These are phyloP conservation scores for Brettanomyces anomalus DNA, from an alignment of 805 yeast species.

Conservation along the genomic window DNA sequence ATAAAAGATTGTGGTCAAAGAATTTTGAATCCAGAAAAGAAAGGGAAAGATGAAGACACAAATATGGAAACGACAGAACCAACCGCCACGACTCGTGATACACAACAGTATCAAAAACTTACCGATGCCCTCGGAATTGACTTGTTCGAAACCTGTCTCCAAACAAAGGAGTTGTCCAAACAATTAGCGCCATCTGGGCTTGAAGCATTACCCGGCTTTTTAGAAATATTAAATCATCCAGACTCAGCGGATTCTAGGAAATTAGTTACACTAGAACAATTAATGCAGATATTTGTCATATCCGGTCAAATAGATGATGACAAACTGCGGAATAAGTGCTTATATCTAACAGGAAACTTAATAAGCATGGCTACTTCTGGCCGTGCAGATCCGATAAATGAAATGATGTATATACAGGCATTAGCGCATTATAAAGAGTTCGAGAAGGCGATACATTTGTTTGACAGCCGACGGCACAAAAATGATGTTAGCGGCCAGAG, in stretches of 20 bases:
- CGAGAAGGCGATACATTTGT: constrained; percentile 30
- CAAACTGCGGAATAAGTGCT: constrained; percentile 24
- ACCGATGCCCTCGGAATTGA: not conserved
- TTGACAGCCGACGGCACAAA: constrained; percentile 26
- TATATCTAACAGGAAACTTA: constrained; percentile 33
- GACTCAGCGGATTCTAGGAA: constrained; percentile 11
- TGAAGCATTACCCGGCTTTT: constrained; percentile 17
- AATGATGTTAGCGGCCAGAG: constrained; percentile 28
- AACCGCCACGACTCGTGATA: not conserved
- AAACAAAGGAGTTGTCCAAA: constrained; percentile 11
- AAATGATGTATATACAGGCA: constrained; percentile 39
- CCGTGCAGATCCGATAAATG: constrained; percentile 38
- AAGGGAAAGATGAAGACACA: constrained; percentile 1
- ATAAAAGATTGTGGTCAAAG: constrained; percentile 16
- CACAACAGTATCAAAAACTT: constrained; percentile 4
- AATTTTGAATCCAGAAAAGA: constrained; percentile 8
- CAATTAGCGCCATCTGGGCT: constrained; percentile 14
- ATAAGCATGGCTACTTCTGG: constrained; percentile 34
- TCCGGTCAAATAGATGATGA: constrained; percentile 30
- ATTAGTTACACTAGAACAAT: constrained; percentile 26
- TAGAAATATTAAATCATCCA: constrained; percentile 12
- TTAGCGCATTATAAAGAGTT: constrained; percentile 27
- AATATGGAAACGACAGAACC: constrained; percentile 8
- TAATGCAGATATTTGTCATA: constrained; percentile 30
- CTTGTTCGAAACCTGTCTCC: too few relatives aligned